Conservation (phyloP, 805 yeast genomes). For the Spathaspora passalidarum region DNA sequence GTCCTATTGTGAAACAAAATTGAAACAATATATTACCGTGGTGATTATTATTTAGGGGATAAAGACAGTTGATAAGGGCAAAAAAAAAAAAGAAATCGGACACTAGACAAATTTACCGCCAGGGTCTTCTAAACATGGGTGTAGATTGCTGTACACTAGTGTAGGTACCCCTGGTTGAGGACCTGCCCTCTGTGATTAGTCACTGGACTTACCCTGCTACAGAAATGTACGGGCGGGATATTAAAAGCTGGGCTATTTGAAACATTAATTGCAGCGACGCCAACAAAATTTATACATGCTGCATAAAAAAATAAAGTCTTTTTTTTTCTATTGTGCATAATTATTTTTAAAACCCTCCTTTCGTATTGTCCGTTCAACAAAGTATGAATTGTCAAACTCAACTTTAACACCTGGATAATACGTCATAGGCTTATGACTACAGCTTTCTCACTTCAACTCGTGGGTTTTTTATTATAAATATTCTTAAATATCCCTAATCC, state of each 20-base stretch:
- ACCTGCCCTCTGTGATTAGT: no score
- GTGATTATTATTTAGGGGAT: no score
- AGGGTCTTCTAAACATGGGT: no score
- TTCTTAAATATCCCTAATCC: background rate
- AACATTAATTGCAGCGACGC: no score
- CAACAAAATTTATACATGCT: no score
- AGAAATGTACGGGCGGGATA: no score
- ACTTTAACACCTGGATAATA: background rate
- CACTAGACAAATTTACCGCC: background rate
- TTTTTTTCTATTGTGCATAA: background rate
- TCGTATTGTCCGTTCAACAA: background rate
- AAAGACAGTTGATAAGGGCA: no score
- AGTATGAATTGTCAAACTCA: background rate
- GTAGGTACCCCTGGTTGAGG: no score
- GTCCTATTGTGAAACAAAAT: background rate
- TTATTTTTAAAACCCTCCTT: background rate
- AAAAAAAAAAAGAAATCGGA: background rate
- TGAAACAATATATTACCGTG: background rate
- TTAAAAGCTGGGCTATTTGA: no score
- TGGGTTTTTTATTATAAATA: background rate
- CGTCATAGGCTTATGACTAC: background rate
- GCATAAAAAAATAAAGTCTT: background rate
- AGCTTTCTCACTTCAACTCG: no score
- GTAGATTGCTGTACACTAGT: no score
- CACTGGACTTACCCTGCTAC: no score